Evolutionary conservation across 768 basidiomycete species (phyloP).

Genomic region (Hygrocybe punicea): DNA sequence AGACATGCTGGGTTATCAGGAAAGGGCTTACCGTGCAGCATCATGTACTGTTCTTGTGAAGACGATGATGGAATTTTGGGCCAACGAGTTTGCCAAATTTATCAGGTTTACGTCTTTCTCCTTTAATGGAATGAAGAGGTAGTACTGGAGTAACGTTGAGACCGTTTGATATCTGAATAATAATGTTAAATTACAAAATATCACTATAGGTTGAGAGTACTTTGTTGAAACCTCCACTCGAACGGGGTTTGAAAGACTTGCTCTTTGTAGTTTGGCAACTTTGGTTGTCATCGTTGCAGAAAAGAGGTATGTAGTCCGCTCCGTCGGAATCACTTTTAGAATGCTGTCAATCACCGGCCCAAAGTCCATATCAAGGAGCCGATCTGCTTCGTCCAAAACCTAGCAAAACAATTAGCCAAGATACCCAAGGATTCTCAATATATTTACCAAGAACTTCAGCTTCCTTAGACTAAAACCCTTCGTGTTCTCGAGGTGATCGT

Average conservation of each 20-base stretch:
- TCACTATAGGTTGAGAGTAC: constrained; percentile 43
- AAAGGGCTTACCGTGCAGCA: constrained; percentile 61
- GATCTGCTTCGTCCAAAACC: constrained; percentile 98
- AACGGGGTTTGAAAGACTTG: constrained; percentile 90
- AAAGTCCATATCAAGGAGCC: constrained; percentile 94
- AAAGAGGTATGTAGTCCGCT: constrained; percentile 92
- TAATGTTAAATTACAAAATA: not conserved
- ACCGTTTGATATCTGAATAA: constrained; percentile 87
- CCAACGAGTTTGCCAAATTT: constrained; percentile 82
- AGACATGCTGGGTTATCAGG: not conserved
- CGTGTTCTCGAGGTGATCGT: constrained; percentile 94
- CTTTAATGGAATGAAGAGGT: constrained; percentile 86
- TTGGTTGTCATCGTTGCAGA: constrained; percentile 99
- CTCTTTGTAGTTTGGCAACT: constrained; percentile 92
- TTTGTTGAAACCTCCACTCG: constrained; percentile 91
- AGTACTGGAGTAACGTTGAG: constrained; percentile 91
- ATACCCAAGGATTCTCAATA: not conserved
- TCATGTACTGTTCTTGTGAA: constrained; percentile 96
- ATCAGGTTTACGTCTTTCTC: constrained; percentile 91
- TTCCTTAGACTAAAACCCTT: constrained; percentile 90
- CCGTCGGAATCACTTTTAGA: constrained; percentile 89
- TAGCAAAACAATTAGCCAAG: constrained; percentile 30
- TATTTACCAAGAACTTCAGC: constrained; percentile 81
- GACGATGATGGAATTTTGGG: constrained; percentile 91
- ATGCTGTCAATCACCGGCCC: constrained; percentile 95